Conservation (phyloP, 306 rosid genomes). For the Clitoria ternatea region DNA sequence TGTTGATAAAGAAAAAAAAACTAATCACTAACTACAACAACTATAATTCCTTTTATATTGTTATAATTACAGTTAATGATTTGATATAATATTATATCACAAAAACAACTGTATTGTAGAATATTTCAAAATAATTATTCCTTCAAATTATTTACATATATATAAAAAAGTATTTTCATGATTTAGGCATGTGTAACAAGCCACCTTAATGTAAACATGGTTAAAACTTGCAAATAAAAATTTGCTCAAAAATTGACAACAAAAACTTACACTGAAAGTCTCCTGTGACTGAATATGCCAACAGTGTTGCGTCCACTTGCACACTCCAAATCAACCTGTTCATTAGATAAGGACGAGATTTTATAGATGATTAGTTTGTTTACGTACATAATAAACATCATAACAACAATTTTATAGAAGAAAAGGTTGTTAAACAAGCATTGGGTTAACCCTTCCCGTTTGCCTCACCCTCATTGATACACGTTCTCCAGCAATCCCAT, state of each 20-base stretch:
- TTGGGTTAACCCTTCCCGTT: conserved; percentile 3
- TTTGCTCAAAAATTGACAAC: neutral
- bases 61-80: neutral
- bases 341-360: neutral
- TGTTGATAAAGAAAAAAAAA: too few species aligned
- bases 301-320: conserved; percentile 67
- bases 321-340: conserved; percentile 87
- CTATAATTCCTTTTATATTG: neutral
- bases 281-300: conserved; percentile 75
- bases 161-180: neutral
- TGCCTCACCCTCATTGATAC: conserved; percentile 86
- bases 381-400: neutral
- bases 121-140: conserved; percentile 7
- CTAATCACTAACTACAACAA: too few species aligned
- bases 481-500: conserved; percentile 83
- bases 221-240: conserved; percentile 40
- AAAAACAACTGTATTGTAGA: neutral
- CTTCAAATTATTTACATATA: neutral
- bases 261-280: conserved; percentile 62
- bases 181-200: neutral
- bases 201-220: neutral
- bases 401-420: neutral
- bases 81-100: neutral
- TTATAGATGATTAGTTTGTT: neutral
- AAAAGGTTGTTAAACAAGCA: neutral